Base-by-base conservation (phyloP, 768 basidiomycete species). In the Trametes villosa region DNA sequence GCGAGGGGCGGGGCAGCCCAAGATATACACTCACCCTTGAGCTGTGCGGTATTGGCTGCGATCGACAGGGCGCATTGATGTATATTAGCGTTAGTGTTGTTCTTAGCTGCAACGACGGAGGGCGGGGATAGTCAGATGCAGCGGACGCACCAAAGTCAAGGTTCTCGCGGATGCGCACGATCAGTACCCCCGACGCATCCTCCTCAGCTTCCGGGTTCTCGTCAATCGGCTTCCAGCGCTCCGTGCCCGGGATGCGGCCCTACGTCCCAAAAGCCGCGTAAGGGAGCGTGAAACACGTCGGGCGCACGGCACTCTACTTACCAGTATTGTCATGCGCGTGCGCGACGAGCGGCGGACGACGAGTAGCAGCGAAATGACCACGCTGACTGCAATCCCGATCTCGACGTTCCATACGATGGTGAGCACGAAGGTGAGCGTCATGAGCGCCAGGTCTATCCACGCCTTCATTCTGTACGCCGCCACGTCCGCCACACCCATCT, bases 401-500 rank as follows among this genome's bases (percentile, higher is more conserved):
- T 98, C 95, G 57, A 98, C 87, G 65, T 89, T 87, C 86, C 93
- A 95, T 24, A 97, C 73, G 56, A 97, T 86, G 2, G 94, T 94
- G 54, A 92, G 83, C 63, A 88, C 67, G 74, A 98, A 97, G 0
- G 97, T 98, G 52, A 95, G 81, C 22, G 79, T 76, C 90, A 98
- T 94, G 68, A 98, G 83, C 6, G 83, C 76, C 48, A 96, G 79
- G 71, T 98, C 96, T 36, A 86, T 85, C 92, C 93, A 96, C n/a
- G 96, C 92, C n/a, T 84, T 70, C 84, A 97, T 94, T 67, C 91
- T 91, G 62, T 8, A 49, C 18, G 27, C 46, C 46, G 56, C 20
- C 12, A 30, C 18, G 38, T 29, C 18, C 33, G 26, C 49, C 22
- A 27, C 12, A 6, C 6, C 22, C 22, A 26, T 15, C 44, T 13